phyloP scores from a whole-genome alignment of 345 rosid genomes.

The Acer yangbiense region DNA sequence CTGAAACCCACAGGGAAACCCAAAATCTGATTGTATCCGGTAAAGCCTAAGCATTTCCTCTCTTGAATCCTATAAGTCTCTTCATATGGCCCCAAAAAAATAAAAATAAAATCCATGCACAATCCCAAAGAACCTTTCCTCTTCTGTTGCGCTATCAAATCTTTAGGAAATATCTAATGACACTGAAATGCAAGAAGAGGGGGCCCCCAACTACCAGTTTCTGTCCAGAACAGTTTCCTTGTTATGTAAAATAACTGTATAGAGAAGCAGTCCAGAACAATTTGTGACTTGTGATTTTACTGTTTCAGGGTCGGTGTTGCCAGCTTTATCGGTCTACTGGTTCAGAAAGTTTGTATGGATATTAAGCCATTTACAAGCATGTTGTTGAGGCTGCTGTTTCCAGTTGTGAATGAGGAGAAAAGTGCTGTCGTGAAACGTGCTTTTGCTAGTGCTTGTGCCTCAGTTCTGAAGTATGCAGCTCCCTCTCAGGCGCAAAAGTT shows the following conservation, averaged over 20 bases:
- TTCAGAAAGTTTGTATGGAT: conserved; percentile 77
- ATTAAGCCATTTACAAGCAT: conserved; percentile 73
- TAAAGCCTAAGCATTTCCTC: too few relatives aligned
- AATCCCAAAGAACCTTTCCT: background rate
- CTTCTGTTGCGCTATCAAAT: background rate
- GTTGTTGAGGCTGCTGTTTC: conserved; percentile 71
- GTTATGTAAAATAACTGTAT: background rate
- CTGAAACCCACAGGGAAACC: too few relatives aligned
- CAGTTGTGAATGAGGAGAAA: conserved; percentile 81
- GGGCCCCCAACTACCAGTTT: background rate
- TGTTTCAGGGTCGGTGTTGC: conserved; percentile 91
- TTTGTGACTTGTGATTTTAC: background rate
- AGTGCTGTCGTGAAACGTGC: conserved; percentile 83
- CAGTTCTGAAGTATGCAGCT: conserved; percentile 71
- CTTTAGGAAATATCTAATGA: background rate
- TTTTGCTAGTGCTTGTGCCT: conserved; percentile 86
- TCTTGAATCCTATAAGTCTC: background rate
- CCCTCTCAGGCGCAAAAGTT: conserved; percentile 73
- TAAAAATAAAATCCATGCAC: background rate
- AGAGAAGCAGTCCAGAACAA: background rate
- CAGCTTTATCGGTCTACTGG: conserved; percentile 74
- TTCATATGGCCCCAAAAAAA: background rate
- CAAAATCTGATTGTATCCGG: too few relatives aligned
- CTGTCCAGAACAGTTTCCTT: background rate
- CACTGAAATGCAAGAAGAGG: background rate